phyloP scores from a whole-genome alignment of 805 yeast species.

The Cephaloascus albidus region DNA sequence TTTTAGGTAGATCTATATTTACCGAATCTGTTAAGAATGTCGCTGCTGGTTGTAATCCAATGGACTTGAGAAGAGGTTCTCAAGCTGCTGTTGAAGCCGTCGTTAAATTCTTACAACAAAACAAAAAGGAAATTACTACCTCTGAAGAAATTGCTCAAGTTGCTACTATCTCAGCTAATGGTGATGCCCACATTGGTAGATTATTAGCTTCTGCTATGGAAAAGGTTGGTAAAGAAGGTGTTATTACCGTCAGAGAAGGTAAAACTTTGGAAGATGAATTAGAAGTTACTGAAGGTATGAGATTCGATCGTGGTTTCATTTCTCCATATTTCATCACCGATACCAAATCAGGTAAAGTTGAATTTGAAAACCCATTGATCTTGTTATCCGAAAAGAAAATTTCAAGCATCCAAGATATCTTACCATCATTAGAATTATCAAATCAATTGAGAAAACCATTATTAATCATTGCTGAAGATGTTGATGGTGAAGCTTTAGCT shows the following conservation, averaged over 20 bases:
- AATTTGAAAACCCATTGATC: slow-evolving; percentile 86
- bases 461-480: slow-evolving; percentile 87
- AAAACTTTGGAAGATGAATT: slow-evolving; percentile 94
- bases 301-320: slow-evolving; percentile 95
- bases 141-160: slow-evolving; percentile 95
- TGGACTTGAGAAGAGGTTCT: slow-evolving; percentile 95
- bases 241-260: slow-evolving; percentile 95
- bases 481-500: slow-evolving; percentile 97
- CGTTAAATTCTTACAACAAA: slow-evolving; percentile 68
- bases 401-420: slow-evolving; percentile 79
- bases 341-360: slow-evolving; percentile 86
- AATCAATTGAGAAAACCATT: slow-evolving; percentile 91
- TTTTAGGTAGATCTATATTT: slow-evolving; percentile 90
- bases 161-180: slow-evolving; percentile 96
- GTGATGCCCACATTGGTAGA: slow-evolving; percentile 86
- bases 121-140: slow-evolving; percentile 90
- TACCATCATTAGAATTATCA: slow-evolving; percentile 89
- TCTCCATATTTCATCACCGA: slow-evolving; percentile 96
- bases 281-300: slow-evolving; percentile 87
- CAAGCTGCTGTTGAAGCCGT: slow-evolving; percentile 96
- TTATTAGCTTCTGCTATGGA: slow-evolving; percentile 94
- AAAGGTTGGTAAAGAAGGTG: slow-evolving; percentile 98
- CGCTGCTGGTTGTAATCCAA: slow-evolving; percentile 98
- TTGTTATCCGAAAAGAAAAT: slow-evolving; percentile 89
- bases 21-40: slow-evolving; percentile 94